Evolutionary conservation across 176 grass and related monocot species (phyloP), one percentile per base, ranked within the genome.

Genomic region (Phoenix dactylifera): DNA sequence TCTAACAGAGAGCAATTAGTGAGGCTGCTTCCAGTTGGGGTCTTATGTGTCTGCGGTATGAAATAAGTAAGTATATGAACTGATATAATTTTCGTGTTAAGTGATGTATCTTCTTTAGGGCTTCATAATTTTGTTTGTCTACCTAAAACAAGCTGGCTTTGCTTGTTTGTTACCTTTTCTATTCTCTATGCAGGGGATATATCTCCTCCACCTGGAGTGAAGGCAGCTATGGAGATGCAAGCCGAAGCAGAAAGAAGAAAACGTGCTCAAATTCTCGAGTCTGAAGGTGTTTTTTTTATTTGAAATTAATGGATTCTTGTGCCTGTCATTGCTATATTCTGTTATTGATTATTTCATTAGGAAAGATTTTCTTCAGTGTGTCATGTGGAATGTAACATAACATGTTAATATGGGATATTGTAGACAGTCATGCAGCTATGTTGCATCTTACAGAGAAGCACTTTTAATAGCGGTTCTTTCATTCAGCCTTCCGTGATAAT

Each of bases 171-270:
- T 9, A 44, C 7, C 7, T 35, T 44, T 44, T 25, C 6, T 62
- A 2, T 72, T 51, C 24, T 44, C 4, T 52, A 16, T 71, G 22
- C 18, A 96, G 93, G 87, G 87, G 93, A 97, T 63, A 97, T 97
- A 71, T 83, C 78, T 60, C 93, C 93, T 50, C 93, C 93, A 63
- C 56, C 64, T 23, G 93, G 87, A 5, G 82, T 97, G 28, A 91
- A 80, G 73, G 76, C 59, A 53, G 93, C 93, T 70, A 97, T 97
- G 93, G 93, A 97, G 63, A 97, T 97, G 93, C 93, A 97, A 63
- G 93, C 84, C 7, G 93, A 97, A 77, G 93, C 93, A 64, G 93
- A 97, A 72, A 91, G 93, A 76, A 97, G 57, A 76, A 97, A 91
- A 5, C 84, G 93, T 53, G 90, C 90, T 25, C 93, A 97, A 72